A percentile compares a stretch with the other conserved stretches of the same genome.
Evolutionary conservation across 2,329 filamentous ascomycete genomes (phyloP).

Genomic region (Trichophyton benhamiae): DNA sequence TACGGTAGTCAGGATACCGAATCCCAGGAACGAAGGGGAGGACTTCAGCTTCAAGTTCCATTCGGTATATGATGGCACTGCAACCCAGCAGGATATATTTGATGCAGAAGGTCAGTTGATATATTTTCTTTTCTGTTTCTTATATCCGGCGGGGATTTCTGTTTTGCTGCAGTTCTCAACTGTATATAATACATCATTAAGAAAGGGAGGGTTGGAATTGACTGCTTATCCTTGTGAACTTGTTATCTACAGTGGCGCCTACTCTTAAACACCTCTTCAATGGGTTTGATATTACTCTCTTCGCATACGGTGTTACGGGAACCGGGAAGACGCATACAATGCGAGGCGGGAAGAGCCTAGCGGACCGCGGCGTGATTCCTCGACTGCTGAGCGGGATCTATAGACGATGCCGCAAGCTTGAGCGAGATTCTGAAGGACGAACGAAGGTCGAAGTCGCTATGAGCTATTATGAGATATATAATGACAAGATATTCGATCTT

Average conservation of each 20-base stretch:
- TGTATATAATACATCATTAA: neutral
- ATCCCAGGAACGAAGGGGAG: conserved; percentile 81
- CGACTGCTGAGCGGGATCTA: conserved; percentile 75
- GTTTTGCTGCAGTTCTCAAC: neutral
- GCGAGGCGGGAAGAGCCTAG: conserved; percentile 76
- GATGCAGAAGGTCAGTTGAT: conserved; percentile 62
- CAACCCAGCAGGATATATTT: conserved; percentile 77
- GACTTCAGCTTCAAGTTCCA: conserved; percentile 93
- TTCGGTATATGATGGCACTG: conserved; percentile 70
- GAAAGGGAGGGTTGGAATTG: neutral
- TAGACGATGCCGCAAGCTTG: conserved; percentile 69
- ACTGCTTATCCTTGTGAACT: neutral
- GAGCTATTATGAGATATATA: conserved; percentile 95
- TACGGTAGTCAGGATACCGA: conserved; percentile 73
- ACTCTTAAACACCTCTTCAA: conserved; percentile 80
- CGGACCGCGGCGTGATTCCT: conserved; percentile 79
- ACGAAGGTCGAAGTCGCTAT: conserved; percentile 62
- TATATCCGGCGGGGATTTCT: too few relatives aligned
- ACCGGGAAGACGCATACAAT: conserved; percentile 95
- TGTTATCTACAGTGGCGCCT: conserved; percentile 54
- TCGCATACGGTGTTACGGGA: conserved; percentile 86
- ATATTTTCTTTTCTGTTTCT: neutral
- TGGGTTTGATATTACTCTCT: conserved; percentile 76
- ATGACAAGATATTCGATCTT: conserved; percentile 85
- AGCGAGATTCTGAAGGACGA: conserved; percentile 60